Conservation (phyloP, 108 stramenopile genomes). For the Conticribra weissflogii region DNA sequence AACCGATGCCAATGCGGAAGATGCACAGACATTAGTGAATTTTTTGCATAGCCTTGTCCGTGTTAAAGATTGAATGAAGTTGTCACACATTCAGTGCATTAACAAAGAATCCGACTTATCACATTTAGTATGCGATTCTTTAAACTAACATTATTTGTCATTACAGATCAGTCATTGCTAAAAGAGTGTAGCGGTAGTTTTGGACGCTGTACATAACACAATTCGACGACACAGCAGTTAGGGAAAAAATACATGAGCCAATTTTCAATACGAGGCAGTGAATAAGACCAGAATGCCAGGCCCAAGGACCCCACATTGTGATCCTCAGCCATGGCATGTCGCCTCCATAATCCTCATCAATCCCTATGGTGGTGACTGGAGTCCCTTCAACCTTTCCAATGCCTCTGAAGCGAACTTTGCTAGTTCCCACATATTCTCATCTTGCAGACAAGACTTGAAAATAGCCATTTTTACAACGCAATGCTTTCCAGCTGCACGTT, state of each 20-base stretch:
- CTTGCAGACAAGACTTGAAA: constrained; percentile 87
- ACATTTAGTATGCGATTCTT: too few species aligned
- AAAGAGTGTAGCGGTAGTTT: too few species aligned
- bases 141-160: too few species aligned
- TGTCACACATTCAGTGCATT: neutral
- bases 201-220: too few species aligned
- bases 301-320: neutral
- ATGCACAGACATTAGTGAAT: constrained; percentile 77
- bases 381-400: constrained; percentile 83
- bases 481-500: constrained; percentile 88
- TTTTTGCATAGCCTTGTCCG: constrained; percentile 67
- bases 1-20: constrained; percentile 56
- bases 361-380: constrained; percentile 65
- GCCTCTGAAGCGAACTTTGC: constrained; percentile 73
- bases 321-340: neutral
- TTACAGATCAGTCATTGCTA: too few species aligned
- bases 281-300: neutral
- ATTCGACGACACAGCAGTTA: too few species aligned
- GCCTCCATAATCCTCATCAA: neutral
- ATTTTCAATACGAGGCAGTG: too few species aligned
- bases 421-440: constrained; percentile 81
- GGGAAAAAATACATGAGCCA: too few species aligned
- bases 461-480: constrained; percentile 93
- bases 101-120: neutral
- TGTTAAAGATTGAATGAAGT: constrained; percentile 1